Evolutionary conservation across 306 rosid genomes (phyloP).

Genomic region (Dryas alaskensis): DNA sequence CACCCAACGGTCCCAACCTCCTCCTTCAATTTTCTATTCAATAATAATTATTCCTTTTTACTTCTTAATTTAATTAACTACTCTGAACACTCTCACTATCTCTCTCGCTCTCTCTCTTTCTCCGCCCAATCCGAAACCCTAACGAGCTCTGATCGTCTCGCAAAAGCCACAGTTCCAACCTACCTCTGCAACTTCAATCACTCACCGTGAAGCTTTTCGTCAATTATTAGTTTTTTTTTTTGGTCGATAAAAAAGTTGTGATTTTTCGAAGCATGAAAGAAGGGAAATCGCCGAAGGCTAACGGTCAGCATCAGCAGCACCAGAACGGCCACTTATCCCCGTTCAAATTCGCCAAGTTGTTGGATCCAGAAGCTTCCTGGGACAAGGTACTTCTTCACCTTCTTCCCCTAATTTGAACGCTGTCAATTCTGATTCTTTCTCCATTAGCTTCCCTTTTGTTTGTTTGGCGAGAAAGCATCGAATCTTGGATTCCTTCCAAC

Average conservation of each 20-base stretch:
- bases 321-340: conserved; percentile 91
- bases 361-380: conserved; percentile 99
- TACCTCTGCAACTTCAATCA: not conserved
- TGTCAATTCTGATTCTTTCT: no score
- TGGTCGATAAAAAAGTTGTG: not conserved
- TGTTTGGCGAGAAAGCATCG: conserved; percentile 4
- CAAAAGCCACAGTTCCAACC: not conserved
- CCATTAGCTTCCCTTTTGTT: not conserved
- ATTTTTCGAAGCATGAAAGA: conserved; percentile 65
- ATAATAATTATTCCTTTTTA: not conserved
- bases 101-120: not conserved
- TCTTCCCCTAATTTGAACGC: not conserved
- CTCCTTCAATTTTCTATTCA: not conserved
- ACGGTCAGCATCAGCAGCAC: conserved; percentile 53
- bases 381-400: conserved; percentile 67
- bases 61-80: not conserved
- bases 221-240: not conserved
- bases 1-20: not conserved
- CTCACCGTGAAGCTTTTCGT: not conserved
- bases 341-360: conserved; percentile 80
- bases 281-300: conserved; percentile 63
- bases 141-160: conserved; percentile 16
- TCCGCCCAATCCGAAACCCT: conserved; percentile 45
- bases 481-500: not conserved
- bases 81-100: not conserved